Percentiles rank a stretch among this genome's conserved stretches.
Conservation (phyloP, 495 filamentous ascomycete species). For the Penicillium bovifimosum region DNA sequence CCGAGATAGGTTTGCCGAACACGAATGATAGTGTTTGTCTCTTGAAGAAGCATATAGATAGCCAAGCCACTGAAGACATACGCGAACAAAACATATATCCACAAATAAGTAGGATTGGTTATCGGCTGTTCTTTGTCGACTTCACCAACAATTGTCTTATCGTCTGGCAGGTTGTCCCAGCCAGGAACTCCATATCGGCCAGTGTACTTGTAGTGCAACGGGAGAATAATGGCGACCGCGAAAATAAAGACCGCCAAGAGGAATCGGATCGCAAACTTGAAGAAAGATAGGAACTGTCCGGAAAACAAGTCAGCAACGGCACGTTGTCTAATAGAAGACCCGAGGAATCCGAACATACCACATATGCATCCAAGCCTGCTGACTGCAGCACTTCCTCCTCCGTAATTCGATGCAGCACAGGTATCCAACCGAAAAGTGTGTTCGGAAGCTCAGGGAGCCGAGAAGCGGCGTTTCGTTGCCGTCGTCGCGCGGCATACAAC, state of each 20-base stretch:
- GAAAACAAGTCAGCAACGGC: conserved; percentile 1
- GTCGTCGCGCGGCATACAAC: conserved; percentile 85
- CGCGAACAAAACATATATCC: conserved; percentile 87
- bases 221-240: conserved; percentile 71
- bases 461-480: conserved; percentile 61
- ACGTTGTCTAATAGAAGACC: background rate
- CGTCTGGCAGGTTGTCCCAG: conserved; percentile 27
- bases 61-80: conserved; percentile 83
- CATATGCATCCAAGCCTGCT: conserved; percentile 91
- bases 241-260: conserved; percentile 74
- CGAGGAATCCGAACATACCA: conserved; percentile 52
- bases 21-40: conserved; percentile 78
- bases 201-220: conserved; percentile 71
- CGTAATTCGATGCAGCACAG: conserved; percentile 77
- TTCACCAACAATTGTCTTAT: conserved; percentile 11
- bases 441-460: conserved; percentile 77
- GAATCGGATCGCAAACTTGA: conserved; percentile 86
- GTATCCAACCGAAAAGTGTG: conserved; percentile 90
- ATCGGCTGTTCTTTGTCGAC: conserved; percentile 25
- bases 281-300: conserved; percentile 79
- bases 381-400: conserved; percentile 86
- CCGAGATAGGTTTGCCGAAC: conserved; percentile 88
- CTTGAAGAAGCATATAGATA: conserved; percentile 73
- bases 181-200: conserved; percentile 41
- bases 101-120: conserved; percentile 58